These are phyloP conservation scores for Botrytis fabae DNA, from an alignment of 2,329 filamentous ascomycete genomes.

Conservation along the genomic window DNA sequence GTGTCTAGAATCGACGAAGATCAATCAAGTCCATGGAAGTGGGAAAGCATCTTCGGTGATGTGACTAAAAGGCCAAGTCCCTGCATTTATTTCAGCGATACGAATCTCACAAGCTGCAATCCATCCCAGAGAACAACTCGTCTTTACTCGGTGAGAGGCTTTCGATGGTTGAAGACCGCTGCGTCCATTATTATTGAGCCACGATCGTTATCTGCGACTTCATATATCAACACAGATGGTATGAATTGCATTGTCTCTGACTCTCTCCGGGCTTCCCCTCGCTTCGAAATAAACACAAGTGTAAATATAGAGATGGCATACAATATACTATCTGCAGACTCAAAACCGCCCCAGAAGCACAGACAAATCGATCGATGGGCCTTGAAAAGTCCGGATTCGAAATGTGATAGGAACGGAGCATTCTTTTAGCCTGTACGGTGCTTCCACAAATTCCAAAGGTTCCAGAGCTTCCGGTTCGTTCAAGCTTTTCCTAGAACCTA, in stretches of 20 bases:
- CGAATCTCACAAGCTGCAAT: not conserved
- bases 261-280: not conserved
- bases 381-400: not conserved
- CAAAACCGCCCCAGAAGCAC: not conserved
- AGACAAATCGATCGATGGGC: conserved; percentile 9
- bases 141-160: not conserved
- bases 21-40: not conserved
- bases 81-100: not conserved
- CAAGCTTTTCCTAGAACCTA: not conserved
- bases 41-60: conserved; percentile 2
- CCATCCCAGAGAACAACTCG: not conserved
- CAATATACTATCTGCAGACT: not conserved
- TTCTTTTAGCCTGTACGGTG: conserved; percentile 1
- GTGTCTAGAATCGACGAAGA: conserved; percentile 7
- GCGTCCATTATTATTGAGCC: not conserved
- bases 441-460: not conserved
- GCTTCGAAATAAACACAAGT: not conserved
- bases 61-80: not conserved
- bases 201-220: not conserved
- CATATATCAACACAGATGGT: not conserved
- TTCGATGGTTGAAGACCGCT: not conserved
- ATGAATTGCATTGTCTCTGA: not conserved
- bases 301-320: not conserved
- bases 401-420: conserved; percentile 18
- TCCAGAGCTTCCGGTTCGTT: conserved; percentile 13